These are phyloP conservation scores for Wickerhamomyces queroliae DNA, from an alignment of 805 yeast species.

Conservation along the genomic window DNA sequence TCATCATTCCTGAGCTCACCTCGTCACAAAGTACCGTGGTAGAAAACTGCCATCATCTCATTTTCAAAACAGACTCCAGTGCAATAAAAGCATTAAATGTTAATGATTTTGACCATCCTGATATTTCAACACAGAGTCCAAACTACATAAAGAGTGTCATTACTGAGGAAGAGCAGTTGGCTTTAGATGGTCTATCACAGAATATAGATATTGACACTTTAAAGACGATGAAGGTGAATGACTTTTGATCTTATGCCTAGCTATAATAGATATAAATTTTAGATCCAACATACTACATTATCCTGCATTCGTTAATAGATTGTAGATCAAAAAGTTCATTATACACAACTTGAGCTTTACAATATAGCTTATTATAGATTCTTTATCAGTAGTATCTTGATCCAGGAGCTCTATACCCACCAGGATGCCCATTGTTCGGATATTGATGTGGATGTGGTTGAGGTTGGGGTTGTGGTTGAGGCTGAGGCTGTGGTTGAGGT, in stretches of 20 bases:
- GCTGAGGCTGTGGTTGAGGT: background rate
- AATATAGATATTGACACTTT: background rate
- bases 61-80: constrained; percentile 5
- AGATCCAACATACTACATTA: too few relatives aligned
- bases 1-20: constrained; percentile 4
- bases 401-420: background rate
- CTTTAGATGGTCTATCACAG: background rate
- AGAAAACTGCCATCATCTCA: constrained; percentile 12
- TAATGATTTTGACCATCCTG: constrained; percentile 20
- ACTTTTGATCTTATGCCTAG: too few relatives aligned
- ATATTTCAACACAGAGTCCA: constrained; percentile 6
- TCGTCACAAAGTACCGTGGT: constrained; percentile 14
- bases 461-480: background rate
- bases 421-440: background rate
- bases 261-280: too few relatives aligned
- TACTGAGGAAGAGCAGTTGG: background rate
- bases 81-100: constrained; percentile 5
- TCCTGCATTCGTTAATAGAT: too few relatives aligned
- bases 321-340: too few relatives aligned
- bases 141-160: constrained; percentile 3
- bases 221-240: too few relatives aligned
- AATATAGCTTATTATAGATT: background rate
- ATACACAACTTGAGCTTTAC: background rate
- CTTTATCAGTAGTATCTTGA: background rate
- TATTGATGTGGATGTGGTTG: too few relatives aligned